phyloP scores from a whole-genome alignment of 345 rosid species.

The Dovyalis caffra region DNA sequence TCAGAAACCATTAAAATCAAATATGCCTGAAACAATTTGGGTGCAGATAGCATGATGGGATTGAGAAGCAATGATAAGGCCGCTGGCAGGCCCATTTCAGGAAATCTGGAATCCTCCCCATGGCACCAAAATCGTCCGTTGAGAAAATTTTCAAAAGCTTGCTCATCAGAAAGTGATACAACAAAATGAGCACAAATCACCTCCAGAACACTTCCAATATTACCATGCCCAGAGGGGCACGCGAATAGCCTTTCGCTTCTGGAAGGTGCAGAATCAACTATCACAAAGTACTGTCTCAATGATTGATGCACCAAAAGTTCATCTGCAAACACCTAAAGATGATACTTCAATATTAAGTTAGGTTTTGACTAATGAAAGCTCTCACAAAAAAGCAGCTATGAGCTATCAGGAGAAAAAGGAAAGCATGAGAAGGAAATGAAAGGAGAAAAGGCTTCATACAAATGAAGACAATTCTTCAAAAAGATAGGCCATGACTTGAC shows the following conservation, averaged over 20 bases:
- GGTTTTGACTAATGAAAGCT: slow-evolving; percentile 11
- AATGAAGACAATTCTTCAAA: background rate
- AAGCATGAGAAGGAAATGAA: background rate
- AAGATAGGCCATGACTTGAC: no score
- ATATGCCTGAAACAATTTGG: slow-evolving; percentile 66
- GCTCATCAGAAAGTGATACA: slow-evolving; percentile 43
- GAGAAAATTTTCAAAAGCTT: slow-evolving; percentile 38
- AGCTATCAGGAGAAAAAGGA: slow-evolving; percentile 5
- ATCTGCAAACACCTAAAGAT: slow-evolving; percentile 68
- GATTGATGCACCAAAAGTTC: slow-evolving; percentile 63
- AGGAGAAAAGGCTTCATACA: background rate
- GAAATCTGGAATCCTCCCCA: slow-evolving; percentile 28
- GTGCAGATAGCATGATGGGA: slow-evolving; percentile 63
- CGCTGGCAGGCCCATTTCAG: slow-evolving; percentile 54
- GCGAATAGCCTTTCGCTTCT: slow-evolving; percentile 41
- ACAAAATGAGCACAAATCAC: slow-evolving; percentile 68
- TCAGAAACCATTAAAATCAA: slow-evolving; percentile 57
- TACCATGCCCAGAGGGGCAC: slow-evolving; percentile 29
- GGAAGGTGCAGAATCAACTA: slow-evolving; percentile 45
- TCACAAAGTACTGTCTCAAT: slow-evolving; percentile 41
- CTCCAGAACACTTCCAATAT: slow-evolving; percentile 56
- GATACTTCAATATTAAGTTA: slow-evolving; percentile 10
- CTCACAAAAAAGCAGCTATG: background rate
- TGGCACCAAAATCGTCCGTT: slow-evolving; percentile 52
- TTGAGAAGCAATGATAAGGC: slow-evolving; percentile 56